Evolutionary conservation across 108 stramenopile genomes (phyloP).

Genomic region (Nitzschia palea): DNA sequence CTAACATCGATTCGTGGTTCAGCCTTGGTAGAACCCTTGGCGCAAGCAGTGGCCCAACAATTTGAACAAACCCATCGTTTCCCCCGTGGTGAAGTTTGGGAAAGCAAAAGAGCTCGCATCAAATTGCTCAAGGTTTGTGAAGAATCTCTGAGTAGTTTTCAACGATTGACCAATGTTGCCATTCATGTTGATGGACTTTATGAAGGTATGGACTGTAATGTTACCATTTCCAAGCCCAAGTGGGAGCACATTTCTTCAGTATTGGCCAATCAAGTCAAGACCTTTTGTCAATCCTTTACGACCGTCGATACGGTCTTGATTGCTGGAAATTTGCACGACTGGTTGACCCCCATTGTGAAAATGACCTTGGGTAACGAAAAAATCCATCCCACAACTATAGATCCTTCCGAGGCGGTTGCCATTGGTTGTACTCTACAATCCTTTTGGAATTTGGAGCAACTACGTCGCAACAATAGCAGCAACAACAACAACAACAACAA

Average conservation of each 20-base stretch:
- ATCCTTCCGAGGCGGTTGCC: slow-evolving; percentile 72
- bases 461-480: background rate
- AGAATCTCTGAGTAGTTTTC: slow-evolving; percentile 58
- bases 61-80: slow-evolving; percentile 71
- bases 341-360: slow-evolving; percentile 51
- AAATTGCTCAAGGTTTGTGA: slow-evolving; percentile 69
- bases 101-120: slow-evolving; percentile 61
- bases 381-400: background rate
- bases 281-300: slow-evolving; percentile 6
- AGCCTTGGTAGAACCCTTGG: slow-evolving; percentile 32
- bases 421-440: slow-evolving; percentile 77
- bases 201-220: slow-evolving; percentile 80
- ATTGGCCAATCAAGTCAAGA: slow-evolving; percentile 56
- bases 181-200: slow-evolving; percentile 70
- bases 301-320: slow-evolving; percentile 52
- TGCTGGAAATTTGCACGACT: slow-evolving; percentile 61
- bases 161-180: slow-evolving; percentile 52
- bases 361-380: slow-evolving; percentile 32
- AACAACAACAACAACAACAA: slow-evolving; percentile 4
- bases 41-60: slow-evolving; percentile 64
- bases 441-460: slow-evolving; percentile 39
- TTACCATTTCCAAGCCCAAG: slow-evolving; percentile 62
- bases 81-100: slow-evolving; percentile 51
- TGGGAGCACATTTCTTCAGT: slow-evolving; percentile 68
- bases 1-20: slow-evolving; percentile 16